These are phyloP conservation scores for Phialocephala sp. DNA, from an alignment of 2,329 filamentous ascomycete genomes.

Conservation along the genomic window DNA sequence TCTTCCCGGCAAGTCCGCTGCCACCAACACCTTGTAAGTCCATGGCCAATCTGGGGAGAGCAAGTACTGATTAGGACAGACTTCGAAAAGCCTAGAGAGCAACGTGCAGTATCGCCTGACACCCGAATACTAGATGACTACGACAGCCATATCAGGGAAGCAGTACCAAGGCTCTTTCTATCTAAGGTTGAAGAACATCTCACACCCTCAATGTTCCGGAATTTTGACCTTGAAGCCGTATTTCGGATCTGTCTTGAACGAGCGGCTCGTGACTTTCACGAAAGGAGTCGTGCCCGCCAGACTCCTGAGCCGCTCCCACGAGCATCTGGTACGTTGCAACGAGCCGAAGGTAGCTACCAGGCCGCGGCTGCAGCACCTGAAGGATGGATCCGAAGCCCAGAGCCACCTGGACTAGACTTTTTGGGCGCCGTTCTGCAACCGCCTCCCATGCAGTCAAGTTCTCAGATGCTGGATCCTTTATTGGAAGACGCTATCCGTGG, in stretches of 20 bases:
- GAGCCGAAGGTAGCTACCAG: neutral
- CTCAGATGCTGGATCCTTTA: neutral
- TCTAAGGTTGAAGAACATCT: neutral
- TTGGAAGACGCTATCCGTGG: neutral
- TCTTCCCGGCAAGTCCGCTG: neutral
- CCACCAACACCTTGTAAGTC: slow-evolving; percentile 4
- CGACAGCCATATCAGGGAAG: neutral
- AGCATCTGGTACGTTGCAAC: neutral
- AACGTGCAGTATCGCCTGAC: neutral
- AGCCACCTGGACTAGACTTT: neutral
- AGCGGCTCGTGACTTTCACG: neutral
- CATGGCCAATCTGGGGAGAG: neutral
- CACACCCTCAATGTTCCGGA: neutral
- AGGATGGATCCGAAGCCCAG: neutral
- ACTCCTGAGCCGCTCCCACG: neutral
- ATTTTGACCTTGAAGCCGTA: neutral
- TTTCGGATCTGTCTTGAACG: neutral
- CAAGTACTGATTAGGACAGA: neutral
- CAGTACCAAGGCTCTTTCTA: neutral
- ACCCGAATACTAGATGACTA: neutral
- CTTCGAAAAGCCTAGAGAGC: neutral
- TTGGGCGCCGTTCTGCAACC: neutral
- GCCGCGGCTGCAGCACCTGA: no score
- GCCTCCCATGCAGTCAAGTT: neutral
- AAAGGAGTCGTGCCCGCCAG: neutral